These are phyloP conservation scores for Coemansia umbellata DNA, from an alignment of 192 early-diverging fungal species.

Conservation along the genomic window DNA sequence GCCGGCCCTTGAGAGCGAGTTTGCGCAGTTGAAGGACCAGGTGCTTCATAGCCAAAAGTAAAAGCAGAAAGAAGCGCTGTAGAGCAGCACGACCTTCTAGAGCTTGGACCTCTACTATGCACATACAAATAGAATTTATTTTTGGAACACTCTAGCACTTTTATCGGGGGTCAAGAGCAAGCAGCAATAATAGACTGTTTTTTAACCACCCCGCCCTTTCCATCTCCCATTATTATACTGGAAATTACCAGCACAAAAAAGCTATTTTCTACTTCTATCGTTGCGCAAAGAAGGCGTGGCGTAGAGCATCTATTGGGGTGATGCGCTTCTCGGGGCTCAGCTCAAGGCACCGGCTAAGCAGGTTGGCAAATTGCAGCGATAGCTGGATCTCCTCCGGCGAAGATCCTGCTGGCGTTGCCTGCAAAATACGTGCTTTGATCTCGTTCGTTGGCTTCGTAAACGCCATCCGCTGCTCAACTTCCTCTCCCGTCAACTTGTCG, in stretches of 20 bases:
- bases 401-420: constrained; percentile 49
- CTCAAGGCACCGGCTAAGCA: constrained; percentile 80
- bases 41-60: constrained; percentile 10
- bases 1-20: constrained; percentile 47
- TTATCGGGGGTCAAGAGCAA: too few relatives aligned
- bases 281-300: constrained; percentile 74
- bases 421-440: constrained; percentile 63
- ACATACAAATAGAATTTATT: too few relatives aligned
- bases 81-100: too few relatives aligned
- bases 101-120: too few relatives aligned
- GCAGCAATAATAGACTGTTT: too few relatives aligned
- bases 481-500: constrained; percentile 62
- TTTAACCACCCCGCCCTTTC: too few relatives aligned
- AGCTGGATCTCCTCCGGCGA: constrained; percentile 38
- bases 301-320: constrained; percentile 78
- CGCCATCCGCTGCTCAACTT: constrained; percentile 63
- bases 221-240: not conserved
- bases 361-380: constrained; percentile 68
- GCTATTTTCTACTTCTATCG: not conserved
- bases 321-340: constrained; percentile 89
- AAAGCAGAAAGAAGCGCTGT: not conserved
- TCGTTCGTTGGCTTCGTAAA: constrained; percentile 68
- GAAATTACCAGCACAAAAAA: not conserved
- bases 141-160: too few relatives aligned
- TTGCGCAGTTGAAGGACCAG: constrained; percentile 30